Evolutionary conservation across 805 yeast species (phyloP).

Genomic region (Kodamaea jinghongensis): DNA sequence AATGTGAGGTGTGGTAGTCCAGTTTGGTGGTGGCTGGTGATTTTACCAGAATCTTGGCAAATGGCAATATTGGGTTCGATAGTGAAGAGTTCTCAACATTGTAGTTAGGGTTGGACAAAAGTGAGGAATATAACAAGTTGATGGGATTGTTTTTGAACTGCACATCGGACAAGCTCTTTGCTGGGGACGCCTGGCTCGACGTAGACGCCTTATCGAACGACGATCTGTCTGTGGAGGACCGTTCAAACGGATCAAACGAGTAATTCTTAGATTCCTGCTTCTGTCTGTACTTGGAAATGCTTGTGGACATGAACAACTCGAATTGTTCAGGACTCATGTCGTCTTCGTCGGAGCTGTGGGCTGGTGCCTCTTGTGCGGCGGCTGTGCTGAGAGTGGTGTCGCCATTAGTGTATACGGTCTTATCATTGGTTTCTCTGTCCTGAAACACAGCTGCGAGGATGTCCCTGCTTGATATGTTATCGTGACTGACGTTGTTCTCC

Average conservation of each 20-base stretch:
- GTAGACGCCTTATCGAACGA: no score
- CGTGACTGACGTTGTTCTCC: no score
- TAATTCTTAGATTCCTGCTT: slow-evolving; percentile 17
- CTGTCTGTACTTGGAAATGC: slow-evolving; percentile 33
- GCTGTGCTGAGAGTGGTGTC: not conserved
- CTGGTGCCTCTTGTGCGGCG: no score
- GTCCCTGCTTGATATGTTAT: no score
- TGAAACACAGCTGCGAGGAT: no score
- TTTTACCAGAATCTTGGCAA: slow-evolving; percentile 21
- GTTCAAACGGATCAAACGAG: slow-evolving; percentile 11
- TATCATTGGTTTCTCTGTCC: no score
- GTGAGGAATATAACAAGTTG: slow-evolving; percentile 25
- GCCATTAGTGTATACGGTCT: no score
- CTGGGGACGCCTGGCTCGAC: not conserved
- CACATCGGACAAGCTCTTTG: slow-evolving; percentile 1
- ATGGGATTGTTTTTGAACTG: slow-evolving; percentile 20
- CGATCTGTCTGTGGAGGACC: not conserved
- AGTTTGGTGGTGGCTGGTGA: slow-evolving; percentile 38
- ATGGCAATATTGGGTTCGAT: slow-evolving; percentile 12
- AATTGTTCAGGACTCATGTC: slow-evolving; percentile 23
- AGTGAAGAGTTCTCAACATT: slow-evolving; percentile 5
- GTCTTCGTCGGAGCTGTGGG: not conserved
- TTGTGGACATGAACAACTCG: slow-evolving; percentile 31
- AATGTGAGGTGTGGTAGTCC: slow-evolving; percentile 36
- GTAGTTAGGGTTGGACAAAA: slow-evolving; percentile 17